Percentiles rank a stretch among this genome's conserved stretches.
phyloP scores from a whole-genome alignment of 306 rosid genomes.

The Citrullus amarus region DNA sequence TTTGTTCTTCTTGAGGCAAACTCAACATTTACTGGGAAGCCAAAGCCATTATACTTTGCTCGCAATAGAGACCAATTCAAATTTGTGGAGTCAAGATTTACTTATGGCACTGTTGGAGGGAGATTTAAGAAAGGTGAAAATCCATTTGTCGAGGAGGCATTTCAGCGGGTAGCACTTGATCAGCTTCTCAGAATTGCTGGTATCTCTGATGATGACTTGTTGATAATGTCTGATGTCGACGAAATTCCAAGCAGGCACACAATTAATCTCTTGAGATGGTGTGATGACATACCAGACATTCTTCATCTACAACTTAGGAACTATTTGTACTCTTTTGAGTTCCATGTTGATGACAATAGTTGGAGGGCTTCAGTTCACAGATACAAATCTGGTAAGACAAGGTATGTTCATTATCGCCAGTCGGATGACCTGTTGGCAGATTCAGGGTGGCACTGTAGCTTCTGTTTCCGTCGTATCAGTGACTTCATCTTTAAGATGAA shows the following conservation, averaged over 20 bases:
- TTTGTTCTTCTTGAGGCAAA: conserved; percentile 93
- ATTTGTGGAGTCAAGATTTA: conserved; percentile 67
- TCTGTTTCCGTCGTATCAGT: conserved; percentile 78
- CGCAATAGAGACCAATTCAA: conserved; percentile 45
- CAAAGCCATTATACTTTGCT: conserved; percentile 60
- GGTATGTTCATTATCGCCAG: conserved; percentile 85
- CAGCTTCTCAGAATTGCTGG: conserved; percentile 83
- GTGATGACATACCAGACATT: conserved; percentile 65
- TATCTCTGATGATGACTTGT: conserved; percentile 80
- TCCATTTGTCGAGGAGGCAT: conserved; percentile 97
- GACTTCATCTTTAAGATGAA: conserved; percentile 93
- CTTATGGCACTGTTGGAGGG: conserved; percentile 74
- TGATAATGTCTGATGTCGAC: conserved; percentile 97
- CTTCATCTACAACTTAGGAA: conserved; percentile 88
- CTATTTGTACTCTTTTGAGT: conserved; percentile 87
- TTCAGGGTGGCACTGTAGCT: conserved; percentile 99
- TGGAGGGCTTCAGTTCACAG: conserved; percentile 95
- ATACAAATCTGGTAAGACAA: conserved; percentile 58
- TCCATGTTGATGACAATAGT: conserved; percentile 74
- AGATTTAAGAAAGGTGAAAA: conserved; percentile 81
- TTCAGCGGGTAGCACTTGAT: conserved; percentile 86
- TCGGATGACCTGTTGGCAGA: conserved; percentile 82
- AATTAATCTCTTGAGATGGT: conserved; percentile 86
- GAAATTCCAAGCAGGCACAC: conserved; percentile 99
- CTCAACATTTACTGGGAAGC: conserved; percentile 80